Conservation (phyloP, 257 asterid species). For the Solanum chiquidenum region DNA sequence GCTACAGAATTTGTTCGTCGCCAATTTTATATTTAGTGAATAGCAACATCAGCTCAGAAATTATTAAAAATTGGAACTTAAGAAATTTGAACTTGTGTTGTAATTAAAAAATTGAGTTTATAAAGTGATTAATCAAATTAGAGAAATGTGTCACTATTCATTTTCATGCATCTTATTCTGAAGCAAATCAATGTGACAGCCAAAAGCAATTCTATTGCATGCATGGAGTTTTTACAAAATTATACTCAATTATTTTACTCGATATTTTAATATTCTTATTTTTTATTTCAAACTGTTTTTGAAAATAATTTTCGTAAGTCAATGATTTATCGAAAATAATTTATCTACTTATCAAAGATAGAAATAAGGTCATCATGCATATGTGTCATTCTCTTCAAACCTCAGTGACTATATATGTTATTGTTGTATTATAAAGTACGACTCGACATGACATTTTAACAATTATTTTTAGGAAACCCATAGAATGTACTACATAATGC, state of each 20-base stretch:
- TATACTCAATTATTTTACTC: not conserved
- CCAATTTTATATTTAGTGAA: not conserved
- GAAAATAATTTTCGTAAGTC: not conserved
- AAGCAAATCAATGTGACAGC: not conserved
- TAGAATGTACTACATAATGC: not conserved
- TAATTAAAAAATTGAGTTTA: not conserved
- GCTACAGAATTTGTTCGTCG: not conserved
- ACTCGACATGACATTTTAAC: not conserved
- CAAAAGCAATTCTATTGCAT: not conserved
- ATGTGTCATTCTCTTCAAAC: not conserved
- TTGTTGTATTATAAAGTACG: not conserved
- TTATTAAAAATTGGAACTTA: not conserved
- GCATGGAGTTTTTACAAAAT: too few relatives aligned
- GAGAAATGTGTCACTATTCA: not conserved
- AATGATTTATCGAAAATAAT: rapidly evolving
- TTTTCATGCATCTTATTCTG: not conserved
- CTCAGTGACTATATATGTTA: not conserved
- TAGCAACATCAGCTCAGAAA: not conserved
- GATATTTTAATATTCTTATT: not conserved
- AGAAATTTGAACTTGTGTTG: not conserved
- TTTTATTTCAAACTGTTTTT: not conserved
- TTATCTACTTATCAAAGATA: rapidly evolving
- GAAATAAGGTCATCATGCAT: not conserved
- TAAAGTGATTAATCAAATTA: not conserved
- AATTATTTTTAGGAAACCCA: not conserved